These are phyloP conservation scores for Termitomyces sp. DNA, from an alignment of 768 basidiomycete genomes.

Conservation along the genomic window DNA sequence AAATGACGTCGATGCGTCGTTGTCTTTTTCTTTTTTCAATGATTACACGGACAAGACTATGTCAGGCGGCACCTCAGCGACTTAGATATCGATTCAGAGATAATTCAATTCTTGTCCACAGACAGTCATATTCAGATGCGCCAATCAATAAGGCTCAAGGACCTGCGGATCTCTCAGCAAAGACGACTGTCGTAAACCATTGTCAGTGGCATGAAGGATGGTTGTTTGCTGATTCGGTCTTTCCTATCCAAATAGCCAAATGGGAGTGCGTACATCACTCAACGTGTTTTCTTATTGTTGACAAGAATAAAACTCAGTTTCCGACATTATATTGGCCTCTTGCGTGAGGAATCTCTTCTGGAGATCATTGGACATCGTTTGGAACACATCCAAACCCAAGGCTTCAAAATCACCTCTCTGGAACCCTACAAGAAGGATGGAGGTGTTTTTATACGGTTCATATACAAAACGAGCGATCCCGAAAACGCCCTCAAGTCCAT, in stretches of 20 bases:
- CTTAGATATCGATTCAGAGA: neutral
- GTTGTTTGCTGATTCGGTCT: constrained; percentile 76
- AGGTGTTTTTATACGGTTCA: constrained; percentile 79
- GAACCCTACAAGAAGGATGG: constrained; percentile 77
- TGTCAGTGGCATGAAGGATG: constrained; percentile 27
- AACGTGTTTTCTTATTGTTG: constrained; percentile 2
- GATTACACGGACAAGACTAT: neutral
- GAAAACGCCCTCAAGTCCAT: constrained; percentile 45
- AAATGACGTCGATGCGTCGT: neutral
- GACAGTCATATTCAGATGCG: neutral
- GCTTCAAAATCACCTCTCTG: constrained; percentile 60
- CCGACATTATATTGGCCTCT: constrained; percentile 59
- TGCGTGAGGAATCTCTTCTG: constrained; percentile 60
- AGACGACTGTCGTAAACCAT: neutral
- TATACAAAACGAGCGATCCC: constrained; percentile 41
- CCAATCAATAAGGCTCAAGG: neutral
- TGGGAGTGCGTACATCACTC: constrained; percentile 62
- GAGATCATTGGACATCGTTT: constrained; percentile 45
- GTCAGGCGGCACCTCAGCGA: neutral
- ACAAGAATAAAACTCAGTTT: constrained; percentile 36
- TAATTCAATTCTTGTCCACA: neutral
- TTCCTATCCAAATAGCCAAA: constrained; percentile 65
- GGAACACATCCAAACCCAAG: constrained; percentile 46
- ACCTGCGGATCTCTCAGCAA: neutral
- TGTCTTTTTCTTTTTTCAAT: neutral